Conservation (phyloP, 2,329 filamentous ascomycete species). For the Dactylellina drechsleri region DNA sequence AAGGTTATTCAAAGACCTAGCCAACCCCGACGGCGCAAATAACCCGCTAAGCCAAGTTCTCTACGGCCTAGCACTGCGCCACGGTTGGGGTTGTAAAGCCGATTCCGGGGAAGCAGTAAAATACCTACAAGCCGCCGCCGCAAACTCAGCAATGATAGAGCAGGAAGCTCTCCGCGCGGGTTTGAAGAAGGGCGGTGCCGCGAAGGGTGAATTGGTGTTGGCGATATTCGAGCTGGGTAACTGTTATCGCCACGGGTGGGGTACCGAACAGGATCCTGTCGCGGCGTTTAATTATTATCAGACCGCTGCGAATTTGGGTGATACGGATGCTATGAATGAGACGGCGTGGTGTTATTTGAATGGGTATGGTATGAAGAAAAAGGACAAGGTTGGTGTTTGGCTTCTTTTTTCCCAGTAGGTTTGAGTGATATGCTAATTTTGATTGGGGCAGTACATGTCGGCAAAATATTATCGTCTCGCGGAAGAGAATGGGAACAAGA, state of each 20-base stretch:
- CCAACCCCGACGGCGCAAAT: constrained; percentile 83
- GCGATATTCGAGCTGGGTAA: constrained; percentile 96
- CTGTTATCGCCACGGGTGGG: constrained; percentile 94
- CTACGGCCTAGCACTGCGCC: constrained; percentile 89
- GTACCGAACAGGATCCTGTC: constrained; percentile 82
- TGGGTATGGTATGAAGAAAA: constrained; percentile 89
- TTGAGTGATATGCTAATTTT: constrained; percentile 20
- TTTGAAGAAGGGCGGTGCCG: constrained; percentile 89
- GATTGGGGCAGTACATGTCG: constrained; percentile 62
- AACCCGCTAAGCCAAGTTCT: constrained; percentile 95
- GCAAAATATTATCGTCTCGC: constrained; percentile 93
- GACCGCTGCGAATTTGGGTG: constrained; percentile 93
- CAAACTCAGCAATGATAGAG: constrained; percentile 89
- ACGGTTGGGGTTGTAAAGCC: constrained; percentile 88
- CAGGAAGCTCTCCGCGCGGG: constrained; percentile 84
- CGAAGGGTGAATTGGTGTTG: constrained; percentile 94
- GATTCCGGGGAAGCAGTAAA: constrained; percentile 78
- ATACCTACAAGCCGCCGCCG: constrained; percentile 87
- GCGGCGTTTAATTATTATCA: constrained; percentile 94
- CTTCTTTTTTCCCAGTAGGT: constrained; percentile 12
- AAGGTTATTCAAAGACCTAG: constrained; percentile 82
- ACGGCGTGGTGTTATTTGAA: constrained; percentile 94
- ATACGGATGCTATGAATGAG: constrained; percentile 98
- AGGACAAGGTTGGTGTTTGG: constrained; percentile 86
- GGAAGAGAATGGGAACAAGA: constrained; percentile 88